phyloP scores from a whole-genome alignment of 1,284 basidiomycete species.

The Flammula alnicola region DNA sequence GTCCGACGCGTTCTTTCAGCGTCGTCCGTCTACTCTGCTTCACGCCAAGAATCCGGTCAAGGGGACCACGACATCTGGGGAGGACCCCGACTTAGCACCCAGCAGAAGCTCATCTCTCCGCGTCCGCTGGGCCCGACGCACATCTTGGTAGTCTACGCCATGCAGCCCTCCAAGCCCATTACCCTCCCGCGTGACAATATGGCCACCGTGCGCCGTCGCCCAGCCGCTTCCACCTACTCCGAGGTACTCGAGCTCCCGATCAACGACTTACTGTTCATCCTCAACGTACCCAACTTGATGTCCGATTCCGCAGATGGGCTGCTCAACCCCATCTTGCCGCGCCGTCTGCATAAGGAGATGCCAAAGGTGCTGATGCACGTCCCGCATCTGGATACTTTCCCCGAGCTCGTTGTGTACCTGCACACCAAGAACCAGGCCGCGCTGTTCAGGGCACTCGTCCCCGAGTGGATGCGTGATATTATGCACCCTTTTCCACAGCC shows the following conservation, averaged over 20 bases:
- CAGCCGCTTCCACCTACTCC: slow-evolving; percentile 11
- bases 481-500: slow-evolving; percentile 36
- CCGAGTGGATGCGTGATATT: slow-evolving; percentile 42
- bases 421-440: slow-evolving; percentile 44
- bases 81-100: slow-evolving; percentile 24
- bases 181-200: background rate
- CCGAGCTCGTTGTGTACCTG: slow-evolving; percentile 40
- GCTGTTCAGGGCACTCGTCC: slow-evolving; percentile 40
- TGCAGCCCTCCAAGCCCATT: no score
- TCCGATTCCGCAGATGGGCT: background rate
- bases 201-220: background rate
- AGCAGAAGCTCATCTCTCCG: slow-evolving; percentile 38
- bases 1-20: background rate
- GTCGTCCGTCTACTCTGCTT: background rate
- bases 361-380: slow-evolving; percentile 38
- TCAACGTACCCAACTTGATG: slow-evolving; percentile 40
- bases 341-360: slow-evolving; percentile 36
- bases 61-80: slow-evolving; percentile 22
- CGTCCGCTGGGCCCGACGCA: slow-evolving; percentile 43
- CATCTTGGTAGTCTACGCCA: slow-evolving; percentile 35
- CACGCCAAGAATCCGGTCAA: background rate
- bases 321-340: slow-evolving; percentile 30
- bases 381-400: slow-evolving; percentile 39
- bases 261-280: slow-evolving; percentile 42
- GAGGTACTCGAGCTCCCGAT: slow-evolving; percentile 38